Percentiles rank a stretch among this genome's conserved stretches.
Evolutionary conservation across 1,139 yeast species (phyloP).

Genomic region (Debaryomyces nepalensis): DNA sequence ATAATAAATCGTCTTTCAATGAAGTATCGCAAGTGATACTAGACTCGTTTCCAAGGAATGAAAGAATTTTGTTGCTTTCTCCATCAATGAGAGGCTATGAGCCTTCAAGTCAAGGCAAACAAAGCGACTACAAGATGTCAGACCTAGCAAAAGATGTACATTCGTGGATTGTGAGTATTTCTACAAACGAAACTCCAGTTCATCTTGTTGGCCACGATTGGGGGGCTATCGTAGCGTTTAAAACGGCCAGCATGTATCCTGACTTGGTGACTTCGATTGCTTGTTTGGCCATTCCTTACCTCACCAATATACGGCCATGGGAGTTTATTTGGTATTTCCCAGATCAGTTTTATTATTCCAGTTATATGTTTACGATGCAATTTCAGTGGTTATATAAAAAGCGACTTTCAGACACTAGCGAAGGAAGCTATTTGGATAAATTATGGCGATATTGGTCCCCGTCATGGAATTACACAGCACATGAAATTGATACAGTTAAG

Average conservation of each 20-base stretch:
- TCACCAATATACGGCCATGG: constrained; percentile 33
- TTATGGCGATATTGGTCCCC: constrained; percentile 52
- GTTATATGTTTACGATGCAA: constrained; percentile 51
- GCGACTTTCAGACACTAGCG: constrained; percentile 24
- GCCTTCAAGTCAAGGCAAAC: constrained; percentile 35
- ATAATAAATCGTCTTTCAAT: constrained; percentile 37
- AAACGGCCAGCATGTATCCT: constrained; percentile 42
- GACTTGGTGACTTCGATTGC: constrained; percentile 40
- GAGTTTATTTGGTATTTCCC: constrained; percentile 38
- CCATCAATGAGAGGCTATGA: constrained; percentile 52
- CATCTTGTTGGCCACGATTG: constrained; percentile 53
- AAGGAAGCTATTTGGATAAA: constrained; percentile 33
- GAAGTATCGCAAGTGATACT: constrained; percentile 31
- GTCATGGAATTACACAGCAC: constrained; percentile 34
- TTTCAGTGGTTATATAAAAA: constrained; percentile 28
- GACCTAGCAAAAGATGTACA: constrained; percentile 43
- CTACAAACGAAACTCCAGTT: constrained; percentile 31
- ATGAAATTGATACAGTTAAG: constrained; percentile 36
- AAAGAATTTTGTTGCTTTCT: constrained; percentile 33
- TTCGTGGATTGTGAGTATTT: constrained; percentile 37
- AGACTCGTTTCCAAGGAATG: constrained; percentile 23
- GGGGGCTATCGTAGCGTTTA: constrained; percentile 48
- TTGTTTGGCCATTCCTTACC: constrained; percentile 47
- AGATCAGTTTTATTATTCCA: constrained; percentile 39
- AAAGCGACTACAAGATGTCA: constrained; percentile 30